Evolutionary conservation across 148 eudicot genomes (phyloP).

Genomic region (Rhododendron griersonianum): DNA sequence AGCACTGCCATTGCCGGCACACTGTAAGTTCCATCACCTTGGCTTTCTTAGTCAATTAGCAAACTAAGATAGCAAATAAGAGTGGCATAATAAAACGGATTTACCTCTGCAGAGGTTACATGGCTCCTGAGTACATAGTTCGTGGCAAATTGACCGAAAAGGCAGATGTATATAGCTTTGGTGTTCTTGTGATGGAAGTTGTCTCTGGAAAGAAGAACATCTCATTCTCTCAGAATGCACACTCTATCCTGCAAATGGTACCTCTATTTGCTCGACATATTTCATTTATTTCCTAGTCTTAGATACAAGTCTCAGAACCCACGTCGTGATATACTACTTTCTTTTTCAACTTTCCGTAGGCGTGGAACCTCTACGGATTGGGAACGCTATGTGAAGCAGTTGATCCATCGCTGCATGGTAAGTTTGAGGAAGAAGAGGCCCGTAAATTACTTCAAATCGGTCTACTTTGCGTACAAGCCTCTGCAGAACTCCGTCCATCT

Average conservation of each 20-base stretch:
- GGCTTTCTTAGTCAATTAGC: background rate
- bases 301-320: background rate
- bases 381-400: constrained; percentile 30
- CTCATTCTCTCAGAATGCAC: constrained; percentile 20
- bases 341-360: constrained; percentile 14
- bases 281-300: background rate
- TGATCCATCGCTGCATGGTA: constrained; percentile 30
- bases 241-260: constrained; percentile 44
- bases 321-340: background rate
- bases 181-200: constrained; percentile 46
- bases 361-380: constrained; percentile 27
- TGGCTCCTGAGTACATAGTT: constrained; percentile 62
- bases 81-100: background rate
- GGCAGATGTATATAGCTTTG: constrained; percentile 58
- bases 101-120: constrained; percentile 40
- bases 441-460: constrained; percentile 34
- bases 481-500: constrained; percentile 41
- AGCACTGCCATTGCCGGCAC: constrained; percentile 74
- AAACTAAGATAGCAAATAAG: background rate
- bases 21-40: constrained; percentile 29
- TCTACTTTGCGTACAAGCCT: constrained; percentile 42
- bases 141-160: constrained; percentile 49
- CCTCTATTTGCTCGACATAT: background rate
- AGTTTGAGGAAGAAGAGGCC: constrained; percentile 26
- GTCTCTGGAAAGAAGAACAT: constrained; percentile 35